Evolutionary conservation across 1,284 basidiomycete species (phyloP), one percentile per base, ranked within the genome.

Genomic region (Fomitopsis betulina): DNA sequence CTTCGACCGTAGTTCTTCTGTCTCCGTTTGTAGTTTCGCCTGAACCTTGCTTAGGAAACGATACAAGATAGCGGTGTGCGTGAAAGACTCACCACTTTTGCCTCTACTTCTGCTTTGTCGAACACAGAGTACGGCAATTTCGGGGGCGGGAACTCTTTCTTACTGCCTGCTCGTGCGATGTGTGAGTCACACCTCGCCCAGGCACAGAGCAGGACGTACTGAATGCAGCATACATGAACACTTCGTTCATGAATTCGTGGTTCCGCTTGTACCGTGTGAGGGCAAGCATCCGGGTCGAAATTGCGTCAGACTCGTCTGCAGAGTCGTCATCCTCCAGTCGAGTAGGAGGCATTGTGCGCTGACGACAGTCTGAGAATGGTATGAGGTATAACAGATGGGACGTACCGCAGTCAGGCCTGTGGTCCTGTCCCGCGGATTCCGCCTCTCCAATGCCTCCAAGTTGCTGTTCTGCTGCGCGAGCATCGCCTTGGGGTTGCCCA

Each of bases 181-280:
- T n/a, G 32, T n/a, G 52, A 43, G 30, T 51, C 9, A 55, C 38
- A 60, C 12, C 37, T 23, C 17, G 32, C 32, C 8, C 35, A 37
- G 5, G 13, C n/a, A 49, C 25, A 32, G 19, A 10, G 27, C 9
- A 6, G 32, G 8, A 58, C 76, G 58, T 62, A 86, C 89, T 81
- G 65, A 84, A 86, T 0, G 86, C 86, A 21, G 89, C 88, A 61
- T 80, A 77, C 65, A 76, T 79, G 70, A 93, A 92, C 0, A 93
- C 85, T 51, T 89, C 87, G 65, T 87, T 86, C 87, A 92, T 91
- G 62, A 86, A 76, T 54, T 91, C 90, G 63, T 92, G 89, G 66
- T 93, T 93, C 10, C 90, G 80, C 62, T 79, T 81, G 67, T 91
- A 93, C 38, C 91, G 78, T 12, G 84, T 81, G 33, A 86, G 67